These are phyloP conservation scores for Metarhizium humberi DNA, from an alignment of 2,329 filamentous ascomycete genomes.

Conservation along the genomic window DNA sequence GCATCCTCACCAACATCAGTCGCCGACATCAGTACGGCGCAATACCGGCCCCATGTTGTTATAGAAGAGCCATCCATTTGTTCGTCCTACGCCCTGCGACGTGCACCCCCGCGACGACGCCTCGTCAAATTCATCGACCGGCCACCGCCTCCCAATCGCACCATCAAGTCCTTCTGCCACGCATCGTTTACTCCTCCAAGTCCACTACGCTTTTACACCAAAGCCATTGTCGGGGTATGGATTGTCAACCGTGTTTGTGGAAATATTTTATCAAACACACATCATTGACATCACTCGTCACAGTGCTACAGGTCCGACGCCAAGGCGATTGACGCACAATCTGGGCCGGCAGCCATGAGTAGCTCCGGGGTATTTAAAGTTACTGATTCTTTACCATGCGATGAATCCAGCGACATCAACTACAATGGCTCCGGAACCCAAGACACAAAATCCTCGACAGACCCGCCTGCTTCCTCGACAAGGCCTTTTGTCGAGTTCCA, in stretches of 20 bases:
- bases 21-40: not conserved
- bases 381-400: slow-evolving; percentile 17
- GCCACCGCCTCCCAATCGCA: not conserved
- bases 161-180: not conserved
- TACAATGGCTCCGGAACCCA: slow-evolving; percentile 3
- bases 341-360: slow-evolving; percentile 19
- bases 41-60: slow-evolving; percentile 22
- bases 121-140: not conserved
- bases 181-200: not conserved
- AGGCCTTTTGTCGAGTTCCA: slow-evolving; percentile 16
- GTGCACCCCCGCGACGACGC: slow-evolving; percentile 1
- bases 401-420: slow-evolving; percentile 6
- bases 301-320: not conserved
- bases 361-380: slow-evolving; percentile 17
- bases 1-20: not conserved
- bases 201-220: not conserved
- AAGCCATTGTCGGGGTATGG: not conserved
- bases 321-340: not conserved
- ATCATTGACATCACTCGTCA: not conserved
- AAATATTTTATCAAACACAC: not conserved
- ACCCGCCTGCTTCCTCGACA: slow-evolving; percentile 9
- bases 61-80: slow-evolving; percentile 21
- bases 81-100: slow-evolving; percentile 9
- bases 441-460: slow-evolving; percentile 5
- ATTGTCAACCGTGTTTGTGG: not conserved